phyloP scores from a whole-genome alignment of 2,329 filamentous ascomycete species.

The Apiospora pterosperma region DNA sequence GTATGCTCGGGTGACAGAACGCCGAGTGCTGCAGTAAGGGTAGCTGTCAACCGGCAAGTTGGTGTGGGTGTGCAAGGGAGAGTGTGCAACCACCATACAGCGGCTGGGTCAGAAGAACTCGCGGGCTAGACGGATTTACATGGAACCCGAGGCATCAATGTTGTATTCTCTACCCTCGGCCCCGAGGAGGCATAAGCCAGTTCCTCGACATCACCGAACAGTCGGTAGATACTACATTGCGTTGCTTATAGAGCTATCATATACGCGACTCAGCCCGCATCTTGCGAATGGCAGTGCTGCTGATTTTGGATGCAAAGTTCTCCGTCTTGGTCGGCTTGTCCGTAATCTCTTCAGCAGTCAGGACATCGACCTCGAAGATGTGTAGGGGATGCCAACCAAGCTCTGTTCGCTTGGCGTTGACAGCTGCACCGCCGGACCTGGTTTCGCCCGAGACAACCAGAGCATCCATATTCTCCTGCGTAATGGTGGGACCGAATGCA shows the following conservation, averaged over 20 bases:
- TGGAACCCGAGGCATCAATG: not conserved
- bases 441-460: conserved; percentile 90
- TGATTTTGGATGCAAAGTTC: conserved; percentile 79
- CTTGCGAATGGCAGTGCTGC: conserved; percentile 78
- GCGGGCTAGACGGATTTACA: not conserved
- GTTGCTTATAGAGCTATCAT: not conserved
- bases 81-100: not conserved
- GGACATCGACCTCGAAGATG: conserved; percentile 85
- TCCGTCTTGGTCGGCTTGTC: conserved; percentile 41
- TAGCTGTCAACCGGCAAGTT: not conserved
- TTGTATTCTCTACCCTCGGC: not conserved
- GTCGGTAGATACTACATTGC: not conserved
- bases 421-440: conserved; percentile 73
- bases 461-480: conserved; percentile 71
- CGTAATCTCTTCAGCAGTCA: conserved; percentile 64
- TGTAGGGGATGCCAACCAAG: conserved; percentile 74
- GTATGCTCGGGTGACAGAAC: not conserved
- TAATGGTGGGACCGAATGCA: conserved; percentile 85
- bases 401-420: conserved; percentile 77
- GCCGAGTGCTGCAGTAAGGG: not conserved
- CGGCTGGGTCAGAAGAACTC: not conserved
- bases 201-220: not conserved
- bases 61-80: not conserved
- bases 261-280: conserved; percentile 22
- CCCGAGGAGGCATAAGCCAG: not conserved